Evolutionary conservation across 257 asterid species (phyloP).

Genomic region (Echites panduratus): DNA sequence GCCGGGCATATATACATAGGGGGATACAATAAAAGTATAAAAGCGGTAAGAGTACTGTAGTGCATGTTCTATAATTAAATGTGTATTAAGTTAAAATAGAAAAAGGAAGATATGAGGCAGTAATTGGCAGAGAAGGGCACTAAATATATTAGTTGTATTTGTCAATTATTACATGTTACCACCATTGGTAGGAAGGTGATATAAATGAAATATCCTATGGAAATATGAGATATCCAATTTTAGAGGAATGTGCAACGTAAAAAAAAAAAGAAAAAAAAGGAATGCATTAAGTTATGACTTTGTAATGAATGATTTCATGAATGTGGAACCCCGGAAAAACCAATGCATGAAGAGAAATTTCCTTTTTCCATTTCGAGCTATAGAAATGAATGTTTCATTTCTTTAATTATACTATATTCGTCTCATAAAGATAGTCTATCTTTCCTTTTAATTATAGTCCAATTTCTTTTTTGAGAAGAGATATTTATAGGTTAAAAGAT

Average conservation of each 20-base stretch:
- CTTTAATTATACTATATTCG: too few species aligned
- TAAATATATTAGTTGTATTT: background rate
- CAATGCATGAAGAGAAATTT: too few species aligned
- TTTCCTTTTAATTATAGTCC: too few species aligned
- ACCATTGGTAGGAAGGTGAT: constrained; percentile 1
- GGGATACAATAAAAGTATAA: background rate
- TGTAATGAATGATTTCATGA: constrained; percentile 1
- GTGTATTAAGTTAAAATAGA: background rate
- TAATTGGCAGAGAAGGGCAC: background rate
- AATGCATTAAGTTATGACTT: background rate
- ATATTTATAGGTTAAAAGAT: too few species aligned
- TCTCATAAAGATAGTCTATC: too few species aligned
- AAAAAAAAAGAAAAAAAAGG: background rate
- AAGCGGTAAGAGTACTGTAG: background rate
- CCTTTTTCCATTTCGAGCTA: too few species aligned
- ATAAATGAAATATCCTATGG: background rate
- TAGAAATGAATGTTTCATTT: too few species aligned
- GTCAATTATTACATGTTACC: constrained; percentile 4
- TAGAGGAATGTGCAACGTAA: background rate
- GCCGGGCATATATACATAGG: too few species aligned
- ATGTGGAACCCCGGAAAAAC: too few species aligned
- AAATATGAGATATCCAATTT: background rate
- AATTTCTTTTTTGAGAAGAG: too few species aligned
- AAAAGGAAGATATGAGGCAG: background rate
- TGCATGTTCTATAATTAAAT: background rate